Conservation (phyloP, 1,284 basidiomycete genomes). For the Agaricales sp. region DNA sequence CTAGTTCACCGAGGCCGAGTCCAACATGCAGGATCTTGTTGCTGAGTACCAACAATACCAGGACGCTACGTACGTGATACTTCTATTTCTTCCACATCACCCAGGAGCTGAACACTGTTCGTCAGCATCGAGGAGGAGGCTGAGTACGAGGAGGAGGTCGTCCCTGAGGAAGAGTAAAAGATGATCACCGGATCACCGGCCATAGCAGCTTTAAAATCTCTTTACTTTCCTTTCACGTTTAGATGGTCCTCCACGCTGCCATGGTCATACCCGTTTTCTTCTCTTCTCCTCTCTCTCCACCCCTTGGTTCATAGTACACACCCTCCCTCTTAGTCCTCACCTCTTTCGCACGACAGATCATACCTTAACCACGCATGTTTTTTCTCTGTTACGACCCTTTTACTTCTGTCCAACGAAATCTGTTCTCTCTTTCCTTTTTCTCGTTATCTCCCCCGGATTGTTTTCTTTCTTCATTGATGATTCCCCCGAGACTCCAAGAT, state of each 20-base stretch:
- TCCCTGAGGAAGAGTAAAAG: conserved; percentile 46
- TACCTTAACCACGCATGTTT: background rate
- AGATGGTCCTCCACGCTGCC: conserved; percentile 9
- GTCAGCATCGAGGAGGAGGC: conserved; percentile 68
- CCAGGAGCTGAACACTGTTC: conserved; percentile 8
- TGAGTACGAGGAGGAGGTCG: conserved; percentile 71
- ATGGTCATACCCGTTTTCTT: conserved; percentile 11
- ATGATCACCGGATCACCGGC: background rate
- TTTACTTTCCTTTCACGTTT: conserved; percentile 4
- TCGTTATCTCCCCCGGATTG: too few relatives aligned
- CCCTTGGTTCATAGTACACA: conserved; percentile 15
- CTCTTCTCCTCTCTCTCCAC: conserved; percentile 10
- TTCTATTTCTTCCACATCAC: background rate
- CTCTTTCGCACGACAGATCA: conserved; percentile 2
- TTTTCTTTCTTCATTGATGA: conserved; percentile 4
- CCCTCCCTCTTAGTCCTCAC: conserved; percentile 16
- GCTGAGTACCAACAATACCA: conserved; percentile 97
- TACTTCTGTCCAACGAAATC: background rate
- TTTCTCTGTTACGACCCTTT: background rate
- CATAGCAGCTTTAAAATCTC: background rate
- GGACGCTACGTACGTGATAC: conserved; percentile 70
- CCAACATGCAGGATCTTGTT: conserved; percentile 92
- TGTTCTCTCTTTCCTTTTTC: background rate
- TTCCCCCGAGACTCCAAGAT: background rate
- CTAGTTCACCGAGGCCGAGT: conserved; percentile 89